Evolutionary conservation across 306 rosid genomes (phyloP), one percentile per base, ranked within the genome.

Genomic region (Prosopis cineraria): DNA sequence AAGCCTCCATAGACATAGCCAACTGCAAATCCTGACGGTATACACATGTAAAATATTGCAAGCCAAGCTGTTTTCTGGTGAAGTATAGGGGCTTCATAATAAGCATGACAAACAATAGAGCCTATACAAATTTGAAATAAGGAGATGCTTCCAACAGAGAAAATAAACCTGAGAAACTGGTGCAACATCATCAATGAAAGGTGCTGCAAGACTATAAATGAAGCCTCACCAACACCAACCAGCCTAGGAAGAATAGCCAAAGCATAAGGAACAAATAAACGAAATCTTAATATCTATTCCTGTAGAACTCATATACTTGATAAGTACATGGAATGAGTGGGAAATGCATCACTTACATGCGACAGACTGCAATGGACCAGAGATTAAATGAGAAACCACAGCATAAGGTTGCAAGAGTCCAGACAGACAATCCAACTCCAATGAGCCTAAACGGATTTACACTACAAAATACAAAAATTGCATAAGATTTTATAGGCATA

Each of bases 151-250:
- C 12, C 58, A 45, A 48, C 36, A 22, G 29, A 71, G 65, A 81
- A 80, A 87, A 78, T 40, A 78, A 79, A 94, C 98, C 97, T 90
- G 88, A 39, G 88, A 62, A 78, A 0, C 84, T 2, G 98, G 98
- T 77, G 98, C 98, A 76, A 82, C 90, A 64, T 94, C 98, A 81
- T 90, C 95, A 77, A 94, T 92, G 90, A 92, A 94, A 48, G 98
- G 98, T 30, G 98, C 97, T 53, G 98, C 98, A 83, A 94, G 98
- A 88, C 97, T 83, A 94, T 88, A 76, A 94, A 94, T 60, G 98
- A 94, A 50, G 98, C 98, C 88, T 94, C 98, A 4, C 98, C 98
- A 63, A 92, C 90, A 69, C 98, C 97, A 67, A 92, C 98, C 27
- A 94, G 60, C 98, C 97, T 92, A 75, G 58, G 66, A 55, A 81